Conservation (phyloP, 129 eudicot genomes). For the Arctium minus region DNA sequence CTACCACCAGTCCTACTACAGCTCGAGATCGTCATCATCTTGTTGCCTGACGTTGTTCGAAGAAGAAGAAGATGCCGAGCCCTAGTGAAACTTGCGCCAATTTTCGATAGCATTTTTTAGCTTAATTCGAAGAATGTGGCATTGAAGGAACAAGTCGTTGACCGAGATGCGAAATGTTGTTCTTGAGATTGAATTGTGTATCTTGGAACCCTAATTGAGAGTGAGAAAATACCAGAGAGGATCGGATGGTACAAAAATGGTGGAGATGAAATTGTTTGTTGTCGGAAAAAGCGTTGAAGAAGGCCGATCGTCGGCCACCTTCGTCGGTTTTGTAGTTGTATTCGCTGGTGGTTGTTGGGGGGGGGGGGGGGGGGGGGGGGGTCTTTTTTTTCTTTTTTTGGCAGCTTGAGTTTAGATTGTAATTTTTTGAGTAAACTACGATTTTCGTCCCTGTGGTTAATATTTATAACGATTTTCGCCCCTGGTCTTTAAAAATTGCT, state of each 20-base stretch:
- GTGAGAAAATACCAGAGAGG: background rate
- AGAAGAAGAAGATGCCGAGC: slow-evolving; percentile 21
- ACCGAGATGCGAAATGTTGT: slow-evolving; percentile 15
- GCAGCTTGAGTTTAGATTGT: too few species aligned
- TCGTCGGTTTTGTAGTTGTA: background rate
- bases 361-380: background rate
- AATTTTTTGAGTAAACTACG: too few species aligned
- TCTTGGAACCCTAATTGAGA: background rate
- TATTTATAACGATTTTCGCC: too few species aligned
- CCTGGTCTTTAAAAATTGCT: too few species aligned
- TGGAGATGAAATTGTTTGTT: background rate
- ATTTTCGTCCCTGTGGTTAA: too few species aligned
- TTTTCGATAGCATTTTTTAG: slow-evolving; percentile 44
- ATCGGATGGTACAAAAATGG: background rate
- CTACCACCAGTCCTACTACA: background rate
- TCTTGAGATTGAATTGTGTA: background rate
- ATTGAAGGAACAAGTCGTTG: slow-evolving; percentile 6
- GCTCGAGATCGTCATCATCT: slow-evolving; percentile 11
- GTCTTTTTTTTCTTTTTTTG: background rate
- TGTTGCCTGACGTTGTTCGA: background rate
- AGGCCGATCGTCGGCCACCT: background rate
- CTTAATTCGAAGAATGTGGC: slow-evolving; percentile 4
- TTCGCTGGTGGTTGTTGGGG: background rate
- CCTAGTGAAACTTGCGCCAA: slow-evolving; percentile 29
- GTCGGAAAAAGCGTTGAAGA: slow-evolving; percentile 4